Conservation (phyloP, 179 eudicot genomes). For the Silene coronaria region DNA sequence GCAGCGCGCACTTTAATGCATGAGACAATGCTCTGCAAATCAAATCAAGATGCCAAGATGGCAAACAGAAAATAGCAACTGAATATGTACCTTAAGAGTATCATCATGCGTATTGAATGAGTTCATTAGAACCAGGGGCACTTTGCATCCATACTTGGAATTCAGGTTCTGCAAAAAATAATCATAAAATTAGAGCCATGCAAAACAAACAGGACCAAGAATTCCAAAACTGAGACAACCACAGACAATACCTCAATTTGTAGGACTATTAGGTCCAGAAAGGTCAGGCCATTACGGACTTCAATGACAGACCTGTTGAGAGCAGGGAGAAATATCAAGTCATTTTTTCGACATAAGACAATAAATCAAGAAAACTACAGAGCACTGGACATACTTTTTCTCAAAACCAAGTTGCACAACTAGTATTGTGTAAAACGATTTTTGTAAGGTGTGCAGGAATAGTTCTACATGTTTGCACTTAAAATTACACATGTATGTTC, state of each 20-base stretch:
- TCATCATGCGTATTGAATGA: conserved; percentile 99
- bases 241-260: conserved; percentile 71
- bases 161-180: conserved; percentile 55
- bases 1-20: conserved; percentile 12
- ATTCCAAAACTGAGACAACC: not conserved
- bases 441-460: too few relatives aligned
- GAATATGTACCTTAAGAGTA: conserved; percentile 58
- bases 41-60: not conserved
- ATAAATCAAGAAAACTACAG: not conserved
- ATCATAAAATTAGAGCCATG: not conserved
- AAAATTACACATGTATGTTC: too few relatives aligned
- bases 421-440: not conserved
- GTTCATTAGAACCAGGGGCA: conserved; percentile 92
- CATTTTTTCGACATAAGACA: not conserved
- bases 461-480: too few relatives aligned
- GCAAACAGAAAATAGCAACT: not conserved
- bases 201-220: not conserved
- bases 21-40: conserved; percentile 10
- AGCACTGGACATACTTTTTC: not conserved
- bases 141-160: conserved; percentile 79
- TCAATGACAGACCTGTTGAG: conserved; percentile 77
- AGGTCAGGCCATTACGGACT: conserved; percentile 92
- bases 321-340: not conserved
- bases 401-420: not conserved
- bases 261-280: conserved; percentile 82